Evolutionary conservation across 176 grass and related monocot genomes (phyloP).

Genomic region (Cenchrus purpureus): DNA sequence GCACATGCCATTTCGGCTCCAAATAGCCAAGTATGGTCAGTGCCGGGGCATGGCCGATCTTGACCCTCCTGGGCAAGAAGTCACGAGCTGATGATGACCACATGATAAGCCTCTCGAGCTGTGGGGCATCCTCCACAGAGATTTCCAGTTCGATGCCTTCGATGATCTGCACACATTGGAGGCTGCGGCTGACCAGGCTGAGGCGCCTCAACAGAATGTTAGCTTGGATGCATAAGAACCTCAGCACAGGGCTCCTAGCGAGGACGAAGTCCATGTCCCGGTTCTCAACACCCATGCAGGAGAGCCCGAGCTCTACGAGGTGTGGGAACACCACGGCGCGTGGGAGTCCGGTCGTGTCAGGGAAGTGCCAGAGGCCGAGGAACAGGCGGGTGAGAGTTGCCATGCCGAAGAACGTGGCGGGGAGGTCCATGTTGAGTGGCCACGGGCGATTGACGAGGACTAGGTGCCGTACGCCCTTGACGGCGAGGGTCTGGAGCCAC

Average conservation of each 20-base stretch:
- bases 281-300: neutral
- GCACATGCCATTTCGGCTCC: neutral
- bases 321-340: neutral
- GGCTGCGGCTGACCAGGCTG: neutral
- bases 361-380: constrained; percentile 15
- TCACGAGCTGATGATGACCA: neutral
- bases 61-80: neutral
- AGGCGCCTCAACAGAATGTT: neutral
- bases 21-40: constrained; percentile 17
- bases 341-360: neutral
- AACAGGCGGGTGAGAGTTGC: neutral
- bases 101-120: neutral
- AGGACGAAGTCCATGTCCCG: constrained; percentile 19
- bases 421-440: constrained; percentile 7
- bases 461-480: neutral
- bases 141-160: neutral
- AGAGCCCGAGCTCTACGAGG: constrained; percentile 32
- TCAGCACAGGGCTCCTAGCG: constrained; percentile 24
- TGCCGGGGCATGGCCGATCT: constrained; percentile 1
- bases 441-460: constrained; percentile 8
- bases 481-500: neutral
- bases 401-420: neutral
- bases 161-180: constrained; percentile 10
- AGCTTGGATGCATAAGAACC: neutral
- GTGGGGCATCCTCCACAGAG: neutral